Conservation (phyloP, 2,329 filamentous ascomycete species). For the Trichoderma asperellum region DNA sequence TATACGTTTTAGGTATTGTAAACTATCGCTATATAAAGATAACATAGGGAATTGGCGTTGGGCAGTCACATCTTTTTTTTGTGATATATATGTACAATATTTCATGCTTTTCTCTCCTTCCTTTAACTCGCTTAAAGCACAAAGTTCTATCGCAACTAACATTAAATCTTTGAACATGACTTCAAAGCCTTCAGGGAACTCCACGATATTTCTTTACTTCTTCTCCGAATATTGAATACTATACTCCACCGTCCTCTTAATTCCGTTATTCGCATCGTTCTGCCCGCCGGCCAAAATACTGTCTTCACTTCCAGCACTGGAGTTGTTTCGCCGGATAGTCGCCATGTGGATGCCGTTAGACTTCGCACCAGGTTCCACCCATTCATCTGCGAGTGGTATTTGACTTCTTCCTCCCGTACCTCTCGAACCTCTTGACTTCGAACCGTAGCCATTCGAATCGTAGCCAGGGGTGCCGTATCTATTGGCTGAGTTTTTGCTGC, state of each 20-base stretch:
- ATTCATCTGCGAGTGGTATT: not conserved
- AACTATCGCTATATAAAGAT: no score
- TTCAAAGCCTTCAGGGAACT: not conserved
- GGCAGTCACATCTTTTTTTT: not conserved
- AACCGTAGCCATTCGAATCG: not conserved
- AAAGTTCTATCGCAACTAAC: not conserved
- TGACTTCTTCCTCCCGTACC: not conserved
- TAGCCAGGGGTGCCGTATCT: not conserved
- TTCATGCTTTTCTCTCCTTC: not conserved
- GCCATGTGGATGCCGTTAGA: conserved; percentile 3
- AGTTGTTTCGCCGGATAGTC: not conserved
- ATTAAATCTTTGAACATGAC: not conserved
- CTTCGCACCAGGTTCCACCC: not conserved
- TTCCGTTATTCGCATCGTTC: not conserved
- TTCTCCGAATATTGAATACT: conserved; percentile 3
- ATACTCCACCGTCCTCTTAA: not conserved
- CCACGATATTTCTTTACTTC: not conserved
- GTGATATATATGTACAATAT: not conserved
- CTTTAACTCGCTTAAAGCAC: not conserved
- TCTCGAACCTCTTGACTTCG: not conserved
- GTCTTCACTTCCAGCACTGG: not conserved
- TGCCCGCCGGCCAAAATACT: not conserved
- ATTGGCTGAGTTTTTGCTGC: not conserved
- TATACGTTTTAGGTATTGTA: no score
- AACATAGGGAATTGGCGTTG: not conserved